Base-by-base conservation (phyloP, 2,329 filamentous ascomycete genomes). In the Aspergillus quadricinctus region DNA sequence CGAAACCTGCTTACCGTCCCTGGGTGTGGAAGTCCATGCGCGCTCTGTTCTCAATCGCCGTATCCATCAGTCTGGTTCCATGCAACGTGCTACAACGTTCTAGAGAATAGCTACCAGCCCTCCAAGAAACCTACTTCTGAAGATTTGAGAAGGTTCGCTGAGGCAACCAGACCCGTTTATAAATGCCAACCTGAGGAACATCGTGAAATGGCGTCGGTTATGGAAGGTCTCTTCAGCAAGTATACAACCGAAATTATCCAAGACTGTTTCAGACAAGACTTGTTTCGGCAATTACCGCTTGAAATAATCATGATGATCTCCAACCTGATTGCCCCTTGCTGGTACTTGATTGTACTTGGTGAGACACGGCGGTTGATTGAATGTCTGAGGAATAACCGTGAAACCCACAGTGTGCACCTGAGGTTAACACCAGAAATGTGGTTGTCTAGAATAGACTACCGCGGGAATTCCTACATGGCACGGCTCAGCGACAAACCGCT, bases 271-370 rank as follows among this genome's bases (percentile, higher is more conserved):
- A n/a, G 7, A 48, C 50, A 53, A 19, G 48, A 56, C n/a, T 49
- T 56, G 9, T 17, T 53, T 4, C 2, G 5, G 10, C 29, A 28
- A 37, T 37, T 58, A 17, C 57, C 50, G 41, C 3, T 21, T 8
- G 53, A 58, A 28, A 23, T 58, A 6, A 3, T 19, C 4, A 10
- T 31, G 2, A 31, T 49, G 43, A 54, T 57, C 28, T 31, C 43
- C n/a, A 25, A 58, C 11, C 4, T 41, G 0, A 51, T 56, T 40
- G 46, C 31, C 11, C 55, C 58, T 3, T 58, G 56, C 49, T 56
- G 57, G 57, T 59, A 54, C 43, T 41, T 59, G 43, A 54, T 31
- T 27, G 54, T 61, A 5, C 54, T 61, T 31, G 54, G 56, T 14
- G 50, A 61, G 54, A 46, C 21, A 8, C 51, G 53, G 51, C 52